Base-by-base conservation (phyloP, 352 stramenopile genomes). In the Phytophthora agathidicida region DNA sequence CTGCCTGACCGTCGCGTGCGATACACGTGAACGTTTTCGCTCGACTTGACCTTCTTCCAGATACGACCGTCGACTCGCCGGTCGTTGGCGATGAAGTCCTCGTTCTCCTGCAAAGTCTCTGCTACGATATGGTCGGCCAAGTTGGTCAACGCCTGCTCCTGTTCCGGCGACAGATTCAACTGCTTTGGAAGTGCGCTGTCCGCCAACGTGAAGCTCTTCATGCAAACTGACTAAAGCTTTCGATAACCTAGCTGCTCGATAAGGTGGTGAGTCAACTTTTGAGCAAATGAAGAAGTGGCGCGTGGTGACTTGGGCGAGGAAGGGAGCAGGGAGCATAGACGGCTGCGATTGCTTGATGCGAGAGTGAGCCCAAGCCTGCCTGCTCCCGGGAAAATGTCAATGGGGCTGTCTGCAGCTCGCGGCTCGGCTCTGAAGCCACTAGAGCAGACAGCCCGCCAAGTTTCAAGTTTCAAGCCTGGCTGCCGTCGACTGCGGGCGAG, bases 11-110 rank as follows among this genome's bases (percentile, higher is more conserved):
- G 56, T n/a, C 79, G 75, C 31, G 78, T 77, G 36, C 75, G 72
- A 38, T 80, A 89, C 22, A 86, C 62, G 28, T 80, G 64, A 31
- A 89, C 49, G 31, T 80, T 57, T 47, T 89, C 79, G n/a, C 75
- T 73, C 2, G 65, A 60, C 49, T 78, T 78, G 32, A 82, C 42
- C 30, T 82, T 76, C 57, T 85, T 85, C 79, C 79, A 89, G 32
- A 72, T 56, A 4, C 68, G 45, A 11, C 41, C 46, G 30, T 73
- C 41, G 14, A 89, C 60, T 33, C 55, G 50, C 5, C 74, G 71
- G 19, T 68, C 56, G 50, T 71, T 64, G 28, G 65, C 60, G 33
- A 85, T 70, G 57, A 81, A 86, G 43, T 65, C 65, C 27, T 83
- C 79, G 45, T 83, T 81, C 11, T 62, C 70, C 10, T 80, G 68